phyloP scores from a whole-genome alignment of 2,329 filamentous ascomycete species.

The Mycocentrospora acerina region DNA sequence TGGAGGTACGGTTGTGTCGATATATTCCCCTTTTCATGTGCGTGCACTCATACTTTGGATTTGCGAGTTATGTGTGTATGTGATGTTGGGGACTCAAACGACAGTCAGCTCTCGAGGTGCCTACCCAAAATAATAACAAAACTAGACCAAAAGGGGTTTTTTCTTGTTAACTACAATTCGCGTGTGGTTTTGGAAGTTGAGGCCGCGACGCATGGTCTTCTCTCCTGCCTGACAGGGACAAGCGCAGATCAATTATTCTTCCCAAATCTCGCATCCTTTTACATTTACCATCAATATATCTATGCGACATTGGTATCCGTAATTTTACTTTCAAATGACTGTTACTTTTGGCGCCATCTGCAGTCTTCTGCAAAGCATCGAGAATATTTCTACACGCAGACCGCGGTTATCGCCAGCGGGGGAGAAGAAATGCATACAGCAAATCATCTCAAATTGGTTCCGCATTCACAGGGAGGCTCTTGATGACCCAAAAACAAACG shows the following conservation, averaged over 20 bases:
- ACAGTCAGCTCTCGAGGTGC: not conserved
- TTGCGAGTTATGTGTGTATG: conserved; percentile 4
- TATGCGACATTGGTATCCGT: not conserved
- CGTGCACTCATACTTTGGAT: too few relatives aligned
- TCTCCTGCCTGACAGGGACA: not conserved
- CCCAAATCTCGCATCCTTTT: not conserved
- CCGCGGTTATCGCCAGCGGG: conserved; percentile 40
- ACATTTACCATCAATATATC: not conserved
- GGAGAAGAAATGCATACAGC: conserved; percentile 27
- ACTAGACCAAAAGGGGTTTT: too few relatives aligned
- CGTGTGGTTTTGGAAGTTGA: too few relatives aligned
- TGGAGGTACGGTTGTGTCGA: too few relatives aligned
- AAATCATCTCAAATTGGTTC: conserved; percentile 69
- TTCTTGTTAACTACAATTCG: too few relatives aligned
- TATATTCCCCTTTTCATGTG: too few relatives aligned
- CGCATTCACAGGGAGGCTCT: conserved; percentile 60
- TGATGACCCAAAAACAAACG: conserved; percentile 57
- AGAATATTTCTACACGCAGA: conserved; percentile 50
- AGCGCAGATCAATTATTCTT: conserved; percentile 1
- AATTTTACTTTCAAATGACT: conserved; percentile 51
- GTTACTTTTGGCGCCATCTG: conserved; percentile 71
- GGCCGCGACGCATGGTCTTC: too few relatives aligned
- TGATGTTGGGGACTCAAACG: not conserved
- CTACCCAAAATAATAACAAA: not conserved
- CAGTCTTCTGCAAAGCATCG: conserved; percentile 69